phyloP scores from a whole-genome alignment of 441 rosid genomes.

The Populus trichocarpa region DNA sequence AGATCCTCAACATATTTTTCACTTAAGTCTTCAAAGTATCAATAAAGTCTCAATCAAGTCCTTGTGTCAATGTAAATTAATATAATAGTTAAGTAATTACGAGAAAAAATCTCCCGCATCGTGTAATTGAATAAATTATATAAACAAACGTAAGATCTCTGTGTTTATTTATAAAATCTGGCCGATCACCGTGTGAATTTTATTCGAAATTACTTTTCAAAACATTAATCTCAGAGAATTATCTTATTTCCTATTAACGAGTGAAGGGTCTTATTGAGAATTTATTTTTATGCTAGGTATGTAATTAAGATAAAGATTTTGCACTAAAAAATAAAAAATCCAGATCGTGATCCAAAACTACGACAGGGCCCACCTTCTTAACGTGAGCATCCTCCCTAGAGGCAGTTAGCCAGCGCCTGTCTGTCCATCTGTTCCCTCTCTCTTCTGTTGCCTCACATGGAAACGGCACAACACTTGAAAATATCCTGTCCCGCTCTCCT shows the following conservation, averaged over 20 bases:
- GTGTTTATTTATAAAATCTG: neutral
- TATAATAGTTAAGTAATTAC: neutral
- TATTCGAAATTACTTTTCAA: neutral
- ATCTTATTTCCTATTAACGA: neutral
- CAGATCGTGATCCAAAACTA: neutral
- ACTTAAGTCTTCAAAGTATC: neutral
- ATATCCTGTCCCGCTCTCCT: slow-evolving; percentile 22
- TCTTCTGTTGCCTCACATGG: neutral
- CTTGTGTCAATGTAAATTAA: neutral
- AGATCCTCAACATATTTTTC: neutral
- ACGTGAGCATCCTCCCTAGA: slow-evolving; percentile 19
- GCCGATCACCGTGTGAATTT: too few species aligned
- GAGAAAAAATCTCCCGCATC: neutral
- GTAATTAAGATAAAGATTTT: neutral
- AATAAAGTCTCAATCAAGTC: neutral
- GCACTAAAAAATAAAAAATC: neutral
- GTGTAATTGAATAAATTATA: neutral
- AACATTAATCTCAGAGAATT: neutral
- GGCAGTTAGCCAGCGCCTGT: slow-evolving; percentile 14
- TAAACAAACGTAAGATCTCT: neutral
- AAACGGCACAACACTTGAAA: slow-evolving; percentile 15
- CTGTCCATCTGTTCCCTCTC: neutral
- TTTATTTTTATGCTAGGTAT: too few species aligned
- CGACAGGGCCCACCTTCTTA: slow-evolving; percentile 6
- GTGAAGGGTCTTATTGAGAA: neutral